phyloP scores from a whole-genome alignment of 2,329 filamentous ascomycete species.

The Huntiella abstrusa region DNA sequence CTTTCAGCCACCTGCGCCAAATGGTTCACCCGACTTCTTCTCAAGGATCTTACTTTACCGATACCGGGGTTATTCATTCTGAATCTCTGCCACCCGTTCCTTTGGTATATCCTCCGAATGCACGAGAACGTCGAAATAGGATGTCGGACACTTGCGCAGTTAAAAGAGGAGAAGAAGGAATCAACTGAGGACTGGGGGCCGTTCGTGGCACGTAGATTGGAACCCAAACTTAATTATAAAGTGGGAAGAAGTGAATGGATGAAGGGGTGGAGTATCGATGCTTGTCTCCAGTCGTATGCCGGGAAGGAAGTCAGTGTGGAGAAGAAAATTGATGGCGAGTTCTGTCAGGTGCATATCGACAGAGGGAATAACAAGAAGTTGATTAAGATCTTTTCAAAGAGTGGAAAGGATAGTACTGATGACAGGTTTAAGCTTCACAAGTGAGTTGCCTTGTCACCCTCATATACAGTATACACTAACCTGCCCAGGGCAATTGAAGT shows the following conservation, averaged over 20 bases:
- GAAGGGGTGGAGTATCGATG: slow-evolving; percentile 52
- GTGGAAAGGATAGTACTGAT: slow-evolving; percentile 68
- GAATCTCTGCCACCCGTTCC: slow-evolving; percentile 43
- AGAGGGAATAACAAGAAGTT: slow-evolving; percentile 31
- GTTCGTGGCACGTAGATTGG: slow-evolving; percentile 21
- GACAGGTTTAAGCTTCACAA: slow-evolving; percentile 45
- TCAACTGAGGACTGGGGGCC: slow-evolving; percentile 7
- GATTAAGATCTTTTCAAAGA: slow-evolving; percentile 79
- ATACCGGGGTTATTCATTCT: slow-evolving; percentile 40
- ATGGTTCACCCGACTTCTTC: slow-evolving; percentile 66
- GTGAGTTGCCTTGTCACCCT: slow-evolving; percentile 18
- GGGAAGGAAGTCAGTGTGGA: slow-evolving; percentile 49
- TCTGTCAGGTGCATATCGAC: slow-evolving; percentile 74
- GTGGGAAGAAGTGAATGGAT: slow-evolving; percentile 44
- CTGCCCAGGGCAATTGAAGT: slow-evolving; percentile 34
- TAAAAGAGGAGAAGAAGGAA: slow-evolving; percentile 8
- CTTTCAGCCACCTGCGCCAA: slow-evolving; percentile 47
- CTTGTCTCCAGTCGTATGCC: slow-evolving; percentile 48
- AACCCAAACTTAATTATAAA: slow-evolving; percentile 40
- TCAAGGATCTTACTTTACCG: slow-evolving; percentile 53
- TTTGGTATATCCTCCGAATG: slow-evolving; percentile 52
- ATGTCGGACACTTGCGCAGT: slow-evolving; percentile 30
- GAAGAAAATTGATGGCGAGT: slow-evolving; percentile 74
- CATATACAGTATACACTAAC: no score
- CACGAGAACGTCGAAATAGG: slow-evolving; percentile 48